Evolutionary conservation across 495 filamentous ascomycete species (phyloP).

Genomic region (Penicillium desertorum): DNA sequence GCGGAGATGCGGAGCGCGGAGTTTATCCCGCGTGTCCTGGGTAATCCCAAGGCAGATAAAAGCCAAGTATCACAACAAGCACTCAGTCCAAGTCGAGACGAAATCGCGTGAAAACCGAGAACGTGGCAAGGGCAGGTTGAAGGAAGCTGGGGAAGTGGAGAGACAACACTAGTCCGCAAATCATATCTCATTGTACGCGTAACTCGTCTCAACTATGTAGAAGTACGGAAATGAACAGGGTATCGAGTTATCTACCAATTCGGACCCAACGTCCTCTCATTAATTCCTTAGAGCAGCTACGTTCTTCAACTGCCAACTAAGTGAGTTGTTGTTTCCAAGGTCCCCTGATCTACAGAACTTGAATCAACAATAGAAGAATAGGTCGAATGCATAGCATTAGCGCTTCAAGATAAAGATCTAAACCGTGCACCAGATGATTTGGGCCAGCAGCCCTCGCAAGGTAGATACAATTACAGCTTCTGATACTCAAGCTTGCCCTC

Average conservation of each 20-base stretch:
- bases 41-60: background rate
- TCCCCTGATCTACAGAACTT: background rate
- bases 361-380: background rate
- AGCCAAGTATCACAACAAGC: background rate
- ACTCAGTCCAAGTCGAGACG: background rate
- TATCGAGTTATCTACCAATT: background rate
- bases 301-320: background rate
- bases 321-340: background rate
- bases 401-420: conserved; percentile 21
- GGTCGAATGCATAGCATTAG: conserved; percentile 21
- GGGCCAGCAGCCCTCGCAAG: conserved; percentile 12
- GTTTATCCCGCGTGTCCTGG: conserved; percentile 8
- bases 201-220: background rate
- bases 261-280: background rate
- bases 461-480: conserved; percentile 69
- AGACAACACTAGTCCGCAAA: conserved; percentile 11
- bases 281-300: background rate
- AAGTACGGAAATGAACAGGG: no score
- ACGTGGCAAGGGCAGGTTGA: conserved; percentile 8
- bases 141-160: conserved; percentile 20
- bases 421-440: conserved; percentile 14
- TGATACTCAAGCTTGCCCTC: conserved; percentile 98
- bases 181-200: conserved; percentile 12
- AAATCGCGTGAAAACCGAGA: conserved; percentile 1
- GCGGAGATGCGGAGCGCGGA: conserved; percentile 14